Percentiles rank a stretch among this genome's conserved stretches.
phyloP scores from a whole-genome alignment of 495 filamentous ascomycete genomes.

The Cercophora newfieldiana region DNA sequence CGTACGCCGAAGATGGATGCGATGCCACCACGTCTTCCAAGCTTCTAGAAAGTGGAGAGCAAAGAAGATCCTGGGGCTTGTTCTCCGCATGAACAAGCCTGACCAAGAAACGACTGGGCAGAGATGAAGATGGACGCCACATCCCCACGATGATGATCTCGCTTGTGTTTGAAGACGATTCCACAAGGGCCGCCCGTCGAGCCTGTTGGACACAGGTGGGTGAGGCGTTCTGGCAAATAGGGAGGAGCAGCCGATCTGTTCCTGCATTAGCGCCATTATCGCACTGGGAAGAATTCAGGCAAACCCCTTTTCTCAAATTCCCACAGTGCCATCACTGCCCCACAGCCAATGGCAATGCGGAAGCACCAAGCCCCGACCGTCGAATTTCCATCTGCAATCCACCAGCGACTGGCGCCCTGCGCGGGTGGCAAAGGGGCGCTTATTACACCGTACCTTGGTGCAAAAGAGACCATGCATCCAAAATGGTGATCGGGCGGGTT shows the following conservation, averaged over 20 bases:
- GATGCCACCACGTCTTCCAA: neutral
- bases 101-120: constrained; percentile 7
- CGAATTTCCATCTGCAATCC: neutral
- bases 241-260: constrained; percentile 6
- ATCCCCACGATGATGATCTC: constrained; percentile 18
- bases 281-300: constrained; percentile 9
- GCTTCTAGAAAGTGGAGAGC: constrained; percentile 13
- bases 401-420: neutral
- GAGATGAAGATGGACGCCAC: constrained; percentile 12
- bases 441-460: too few relatives aligned
- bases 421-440: neutral
- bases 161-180: constrained; percentile 26
- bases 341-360: constrained; percentile 5
- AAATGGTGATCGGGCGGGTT: neutral
- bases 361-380: neutral
- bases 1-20: neutral
- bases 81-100: constrained; percentile 3
- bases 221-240: neutral
- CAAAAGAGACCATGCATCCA: neutral
- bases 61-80: neutral
- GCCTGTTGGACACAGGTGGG: neutral
- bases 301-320: constrained; percentile 6
- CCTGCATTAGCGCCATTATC: constrained; percentile 20
- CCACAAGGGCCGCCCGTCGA: neutral
- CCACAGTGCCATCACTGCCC: neutral